phyloP scores from a whole-genome alignment of 192 early-diverging fungal genomes.

The Coemansia biformis region DNA sequence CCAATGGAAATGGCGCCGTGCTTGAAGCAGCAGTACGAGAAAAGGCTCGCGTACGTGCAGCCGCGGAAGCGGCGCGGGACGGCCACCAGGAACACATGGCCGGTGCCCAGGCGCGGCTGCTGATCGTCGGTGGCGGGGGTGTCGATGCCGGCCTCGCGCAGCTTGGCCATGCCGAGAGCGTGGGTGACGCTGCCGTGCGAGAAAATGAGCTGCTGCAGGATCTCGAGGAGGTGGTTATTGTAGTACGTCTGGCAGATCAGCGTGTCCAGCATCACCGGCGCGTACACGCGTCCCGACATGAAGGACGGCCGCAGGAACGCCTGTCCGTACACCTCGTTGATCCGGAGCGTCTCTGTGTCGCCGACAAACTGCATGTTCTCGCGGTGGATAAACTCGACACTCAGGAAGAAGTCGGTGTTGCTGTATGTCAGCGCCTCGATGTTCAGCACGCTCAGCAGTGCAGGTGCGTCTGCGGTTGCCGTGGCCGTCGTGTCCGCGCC shows the following conservation, averaged over 20 bases:
- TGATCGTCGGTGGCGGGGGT: conserved; percentile 2
- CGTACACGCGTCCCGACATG: conserved; percentile 67
- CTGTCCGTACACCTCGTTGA: conserved; percentile 57
- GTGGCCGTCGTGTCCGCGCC: conserved; percentile 46
- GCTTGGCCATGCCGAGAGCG: conserved; percentile 38
- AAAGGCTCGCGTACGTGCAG: conserved; percentile 48
- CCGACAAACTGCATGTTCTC: conserved; percentile 77
- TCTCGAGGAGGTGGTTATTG: conserved; percentile 55
- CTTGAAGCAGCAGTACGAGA: conserved; percentile 48
- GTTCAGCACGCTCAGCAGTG: conserved; percentile 61
- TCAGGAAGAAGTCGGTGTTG: conserved; percentile 55
- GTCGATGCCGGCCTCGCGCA: conserved; percentile 20
- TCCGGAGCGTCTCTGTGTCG: conserved; percentile 53
- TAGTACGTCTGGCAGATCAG: conserved; percentile 70
- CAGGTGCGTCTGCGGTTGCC: conserved; percentile 58
- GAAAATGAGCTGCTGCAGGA: conserved; percentile 58
- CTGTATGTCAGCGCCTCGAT: conserved; percentile 54
- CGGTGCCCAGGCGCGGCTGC: neutral
- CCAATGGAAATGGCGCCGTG: conserved; percentile 55
- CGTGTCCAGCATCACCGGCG: conserved; percentile 65
- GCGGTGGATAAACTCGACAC: conserved; percentile 65
- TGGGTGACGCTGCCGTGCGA: conserved; percentile 44
- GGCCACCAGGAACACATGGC: conserved; percentile 46
- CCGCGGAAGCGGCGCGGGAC: conserved; percentile 48
- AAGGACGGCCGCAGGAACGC: conserved; percentile 62